phyloP scores from a whole-genome alignment of 192 early-diverging fungal genomes.

The Backusella tuberculispora region DNA sequence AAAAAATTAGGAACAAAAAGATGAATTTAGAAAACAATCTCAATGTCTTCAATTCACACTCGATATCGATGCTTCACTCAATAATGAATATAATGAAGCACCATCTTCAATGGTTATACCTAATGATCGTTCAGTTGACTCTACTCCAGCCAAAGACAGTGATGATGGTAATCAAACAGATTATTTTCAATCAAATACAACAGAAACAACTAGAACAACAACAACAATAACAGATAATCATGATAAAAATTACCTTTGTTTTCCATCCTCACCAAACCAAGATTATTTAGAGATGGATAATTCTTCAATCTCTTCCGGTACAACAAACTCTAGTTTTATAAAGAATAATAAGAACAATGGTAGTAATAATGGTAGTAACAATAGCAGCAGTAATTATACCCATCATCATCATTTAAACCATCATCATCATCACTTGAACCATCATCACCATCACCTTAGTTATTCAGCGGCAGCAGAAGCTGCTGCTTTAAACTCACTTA shows the following conservation, averaged over 20 bases:
- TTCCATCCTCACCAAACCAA: neutral
- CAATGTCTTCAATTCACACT: constrained; percentile 21
- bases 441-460: neutral
- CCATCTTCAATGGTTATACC: constrained; percentile 25
- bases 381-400: neutral
- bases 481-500: neutral
- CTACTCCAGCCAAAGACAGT: neutral
- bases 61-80: neutral
- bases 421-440: neutral
- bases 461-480: constrained; percentile 14
- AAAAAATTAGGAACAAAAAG: constrained; percentile 3
- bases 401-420: neutral
- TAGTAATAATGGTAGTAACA: neutral
- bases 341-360: neutral
- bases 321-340: neutral
- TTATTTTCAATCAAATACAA: neutral
- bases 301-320: neutral
- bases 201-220: no score
- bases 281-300: neutral
- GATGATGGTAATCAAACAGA: neutral
- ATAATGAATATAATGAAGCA: neutral
- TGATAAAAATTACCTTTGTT: neutral
- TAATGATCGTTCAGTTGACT: constrained; percentile 6
- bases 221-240: neutral
- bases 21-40: constrained; percentile 12